Base-by-base conservation (phyloP, 2,329 filamentous ascomycete species). In the Dactylella cylindrospora region DNA sequence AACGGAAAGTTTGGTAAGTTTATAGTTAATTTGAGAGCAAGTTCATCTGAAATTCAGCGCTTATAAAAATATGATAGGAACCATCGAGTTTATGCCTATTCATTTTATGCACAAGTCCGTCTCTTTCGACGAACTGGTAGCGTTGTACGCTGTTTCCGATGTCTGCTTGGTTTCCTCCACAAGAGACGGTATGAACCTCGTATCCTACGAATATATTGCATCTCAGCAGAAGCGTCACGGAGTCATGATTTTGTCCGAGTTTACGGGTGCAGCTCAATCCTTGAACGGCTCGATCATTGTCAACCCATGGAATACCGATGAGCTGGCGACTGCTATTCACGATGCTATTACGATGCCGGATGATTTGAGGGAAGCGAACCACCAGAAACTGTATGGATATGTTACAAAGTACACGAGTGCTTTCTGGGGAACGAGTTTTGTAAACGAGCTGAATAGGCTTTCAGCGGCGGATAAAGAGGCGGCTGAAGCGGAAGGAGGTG, bases 251-350 rank as follows among this genome's bases (percentile, higher is more conserved):
- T 81, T 98, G 25, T 96, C 90, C 40, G 93, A 98, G 72, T 97
- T 98, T 71, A 90, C 93, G 0, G 93, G 93, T 35, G 93, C 93
- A 5, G 91, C 93, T 0, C 93, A 97, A 74, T 93, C 87, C 65
- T 79, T 98, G 55, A 96, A 95, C 68, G 91, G 91, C 62, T 90
- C 88, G 68, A 79, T 97, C 45, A 90, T 97, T 49, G 88, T 97
- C 70, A 98, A 98, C 74, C 93, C 93, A 0, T 98, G 93, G 93
- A 97, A 97, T 73, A 96, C 90, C 0, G 90, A 96, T 71, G 91
- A 97, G 73, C 78, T 97, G 29, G 90, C 91, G 32, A 88, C 90
- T 69, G 88, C 90, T 4, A 90, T 97, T 67, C 87, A 96, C 73
- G 90, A 95, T 67, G 89, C 91, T n/a, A 90, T 97, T 35, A 95